phyloP scores from a whole-genome alignment of 495 filamentous ascomycete species.

The Penicillium arizonense region DNA sequence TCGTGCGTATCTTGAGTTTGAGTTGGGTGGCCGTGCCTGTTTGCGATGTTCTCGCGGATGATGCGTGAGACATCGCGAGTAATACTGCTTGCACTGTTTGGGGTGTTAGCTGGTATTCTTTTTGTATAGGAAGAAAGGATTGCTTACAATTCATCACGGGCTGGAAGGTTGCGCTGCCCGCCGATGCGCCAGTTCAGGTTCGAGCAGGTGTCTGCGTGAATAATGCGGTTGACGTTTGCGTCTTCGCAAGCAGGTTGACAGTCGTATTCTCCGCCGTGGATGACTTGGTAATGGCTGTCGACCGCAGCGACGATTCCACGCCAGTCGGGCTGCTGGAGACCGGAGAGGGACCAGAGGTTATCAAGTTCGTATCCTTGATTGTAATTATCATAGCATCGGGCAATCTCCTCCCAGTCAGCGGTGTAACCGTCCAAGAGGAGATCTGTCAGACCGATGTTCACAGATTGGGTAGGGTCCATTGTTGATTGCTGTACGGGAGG shows the following conservation, averaged over 20 bases:
- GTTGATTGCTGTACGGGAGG: constrained; percentile 15
- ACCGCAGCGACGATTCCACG: constrained; percentile 46
- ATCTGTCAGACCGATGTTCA: constrained; percentile 33
- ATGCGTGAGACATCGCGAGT: constrained; percentile 44
- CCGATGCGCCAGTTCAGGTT: constrained; percentile 41
- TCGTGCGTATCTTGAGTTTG: constrained; percentile 9
- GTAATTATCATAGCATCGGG: constrained; percentile 36
- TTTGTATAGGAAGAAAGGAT: neutral
- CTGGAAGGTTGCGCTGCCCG: constrained; percentile 23
- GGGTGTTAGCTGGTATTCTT: constrained; percentile 10
- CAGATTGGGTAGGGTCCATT: constrained; percentile 16
- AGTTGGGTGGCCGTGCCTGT: constrained; percentile 18
- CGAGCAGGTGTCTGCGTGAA: constrained; percentile 28
- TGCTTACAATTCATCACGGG: constrained; percentile 44
- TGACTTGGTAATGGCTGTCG: constrained; percentile 43
- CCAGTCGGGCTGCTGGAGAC: constrained; percentile 44
- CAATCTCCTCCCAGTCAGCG: constrained; percentile 38
- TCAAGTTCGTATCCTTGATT: constrained; percentile 44
- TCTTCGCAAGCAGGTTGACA: constrained; percentile 35
- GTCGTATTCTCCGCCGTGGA: constrained; percentile 34
- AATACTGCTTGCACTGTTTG: constrained; percentile 40
- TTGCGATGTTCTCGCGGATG: constrained; percentile 40
- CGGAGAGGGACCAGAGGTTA: constrained; percentile 43
- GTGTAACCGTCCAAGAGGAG: constrained; percentile 40
- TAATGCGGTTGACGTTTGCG: constrained; percentile 34